Evolutionary conservation across 1,284 basidiomycete species (phyloP), one percentile per base, ranked within the genome.

Genomic region (Apiotrichum veenhuisii): DNA sequence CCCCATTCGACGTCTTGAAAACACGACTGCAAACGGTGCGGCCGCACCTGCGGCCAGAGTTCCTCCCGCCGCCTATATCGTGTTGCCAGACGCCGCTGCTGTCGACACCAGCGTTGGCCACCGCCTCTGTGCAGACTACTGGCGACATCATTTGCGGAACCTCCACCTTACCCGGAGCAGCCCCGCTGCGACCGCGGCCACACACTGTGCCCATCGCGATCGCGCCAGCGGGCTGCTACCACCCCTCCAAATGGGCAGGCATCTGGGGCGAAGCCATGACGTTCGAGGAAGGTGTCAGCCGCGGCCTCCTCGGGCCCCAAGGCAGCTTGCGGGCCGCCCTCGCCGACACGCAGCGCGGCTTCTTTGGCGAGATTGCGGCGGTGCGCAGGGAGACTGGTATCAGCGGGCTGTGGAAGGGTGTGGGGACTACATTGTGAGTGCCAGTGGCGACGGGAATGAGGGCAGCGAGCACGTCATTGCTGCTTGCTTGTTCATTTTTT

Each of bases 371-470:
- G 15, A 79, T 91, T 22, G 82, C 82, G 25, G 87, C 88, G 68
- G 87, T 95, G 14, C 83, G 84, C 79, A 79, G 81, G 59, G 87
- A 85, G 51, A 88, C 91, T 71, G 91, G 91, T 11, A 61, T 87
- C 2, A 79, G 82, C 50, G 91, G 90, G 0, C 76, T 95, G 4
- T 95, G 91, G 91, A 94, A 94, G 74, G 91, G 91, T 44, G 87
- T 83, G 2, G 91, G 89, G 26, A 93, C 91, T 12, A 84, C 88
- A 50, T 73, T 93, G 91, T 92, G 70, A 79, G 89, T 80, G 5
- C 17, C 44, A 9, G 40, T 20, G 27, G 17, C 15, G 15, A 12
- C 22, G 22, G 4, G 10, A 38, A 17, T 15, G 15, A 30, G 30
- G 30, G 30, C n/a, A n/a, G n/a, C n/a, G n/a, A n/a, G n/a, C n/a